A percentile compares a stretch with the other conserved stretches of the same genome.
phyloP scores from a whole-genome alignment of 1,284 basidiomycete species.

The Tilletiaria anomala region DNA sequence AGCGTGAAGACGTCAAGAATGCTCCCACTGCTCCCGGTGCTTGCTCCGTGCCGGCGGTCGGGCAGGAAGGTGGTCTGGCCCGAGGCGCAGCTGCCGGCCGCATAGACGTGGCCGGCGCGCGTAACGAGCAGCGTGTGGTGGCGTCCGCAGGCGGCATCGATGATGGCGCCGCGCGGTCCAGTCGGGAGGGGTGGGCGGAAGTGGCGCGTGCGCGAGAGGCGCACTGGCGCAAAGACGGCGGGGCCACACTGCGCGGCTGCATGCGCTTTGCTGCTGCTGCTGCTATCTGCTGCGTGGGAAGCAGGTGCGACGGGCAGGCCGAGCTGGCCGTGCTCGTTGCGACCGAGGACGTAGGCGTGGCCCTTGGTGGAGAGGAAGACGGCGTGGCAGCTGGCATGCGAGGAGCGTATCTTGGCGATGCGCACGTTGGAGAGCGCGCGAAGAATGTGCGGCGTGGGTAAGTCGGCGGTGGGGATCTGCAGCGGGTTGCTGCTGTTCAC shows the following conservation, averaged over 20 bases:
- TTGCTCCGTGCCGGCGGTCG: too few relatives aligned
- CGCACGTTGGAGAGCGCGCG: constrained; percentile 65
- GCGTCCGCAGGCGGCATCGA: constrained; percentile 66
- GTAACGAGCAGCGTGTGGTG: constrained; percentile 70
- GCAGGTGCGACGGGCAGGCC: constrained; percentile 20
- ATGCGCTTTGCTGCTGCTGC: neutral
- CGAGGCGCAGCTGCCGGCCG: constrained; percentile 63
- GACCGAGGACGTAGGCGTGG: constrained; percentile 70
- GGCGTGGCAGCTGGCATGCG: constrained; percentile 19
- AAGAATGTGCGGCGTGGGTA: constrained; percentile 70
- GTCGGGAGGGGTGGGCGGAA: constrained; percentile 46
- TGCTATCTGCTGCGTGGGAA: constrained; percentile 44
- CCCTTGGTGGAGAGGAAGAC: constrained; percentile 47
- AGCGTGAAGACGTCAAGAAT: constrained; percentile 47
- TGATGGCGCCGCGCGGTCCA: constrained; percentile 52
- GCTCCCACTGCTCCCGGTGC: too few relatives aligned
- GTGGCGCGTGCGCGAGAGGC: constrained; percentile 14
- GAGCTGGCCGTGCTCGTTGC: constrained; percentile 48
- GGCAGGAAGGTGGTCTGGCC: too few relatives aligned
- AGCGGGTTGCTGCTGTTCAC: neutral
- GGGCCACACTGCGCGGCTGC: constrained; percentile 39
- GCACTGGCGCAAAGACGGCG: constrained; percentile 53
- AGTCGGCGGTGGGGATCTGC: constrained; percentile 49
- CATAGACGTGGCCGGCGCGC: constrained; percentile 66
- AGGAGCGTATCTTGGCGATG: constrained; percentile 5